phyloP scores from a whole-genome alignment of 176 grass and related monocot genomes.

The Elymus sibiricus region DNA sequence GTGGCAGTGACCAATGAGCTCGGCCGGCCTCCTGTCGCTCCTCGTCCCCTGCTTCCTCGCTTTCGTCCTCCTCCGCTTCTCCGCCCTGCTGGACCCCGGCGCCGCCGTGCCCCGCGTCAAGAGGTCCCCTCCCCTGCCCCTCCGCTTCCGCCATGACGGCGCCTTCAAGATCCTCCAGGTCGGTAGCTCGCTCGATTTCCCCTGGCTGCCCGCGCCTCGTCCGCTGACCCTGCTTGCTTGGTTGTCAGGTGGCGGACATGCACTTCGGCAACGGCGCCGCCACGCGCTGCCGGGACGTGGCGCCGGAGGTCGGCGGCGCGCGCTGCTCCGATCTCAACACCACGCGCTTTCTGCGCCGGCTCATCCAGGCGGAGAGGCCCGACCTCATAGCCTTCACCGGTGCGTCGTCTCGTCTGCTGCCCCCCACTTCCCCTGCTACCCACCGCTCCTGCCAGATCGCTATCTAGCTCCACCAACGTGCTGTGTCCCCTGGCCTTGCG shows the following conservation, averaged over 20 bases:
- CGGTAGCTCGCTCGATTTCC: neutral
- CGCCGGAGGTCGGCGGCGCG: slow-evolving; percentile 40
- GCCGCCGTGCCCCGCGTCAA: slow-evolving; percentile 49
- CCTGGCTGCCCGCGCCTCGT: neutral
- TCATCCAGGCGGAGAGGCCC: slow-evolving; percentile 76
- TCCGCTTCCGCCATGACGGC: slow-evolving; percentile 72
- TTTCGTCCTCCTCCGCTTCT: slow-evolving; percentile 34
- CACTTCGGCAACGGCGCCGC: slow-evolving; percentile 85
- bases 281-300: slow-evolving; percentile 78
- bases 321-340: slow-evolving; percentile 89
- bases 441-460: neutral
- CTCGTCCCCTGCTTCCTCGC: slow-evolving; percentile 36
- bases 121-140: slow-evolving; percentile 52
- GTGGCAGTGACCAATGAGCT: neutral
- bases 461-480: neutral
- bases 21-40: slow-evolving; percentile 3
- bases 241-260: slow-evolving; percentile 82
- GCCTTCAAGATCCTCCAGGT: slow-evolving; percentile 92
- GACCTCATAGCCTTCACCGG: slow-evolving; percentile 92
- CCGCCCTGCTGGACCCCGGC: slow-evolving; percentile 25
- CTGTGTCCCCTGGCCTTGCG: neutral
- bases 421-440: neutral
- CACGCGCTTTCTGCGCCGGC: slow-evolving; percentile 66
- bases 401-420: neutral
- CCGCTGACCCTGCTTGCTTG: neutral